These are phyloP conservation scores for Naematelia encephala DNA, from an alignment of 768 basidiomycete species.

Conservation along the genomic window DNA sequence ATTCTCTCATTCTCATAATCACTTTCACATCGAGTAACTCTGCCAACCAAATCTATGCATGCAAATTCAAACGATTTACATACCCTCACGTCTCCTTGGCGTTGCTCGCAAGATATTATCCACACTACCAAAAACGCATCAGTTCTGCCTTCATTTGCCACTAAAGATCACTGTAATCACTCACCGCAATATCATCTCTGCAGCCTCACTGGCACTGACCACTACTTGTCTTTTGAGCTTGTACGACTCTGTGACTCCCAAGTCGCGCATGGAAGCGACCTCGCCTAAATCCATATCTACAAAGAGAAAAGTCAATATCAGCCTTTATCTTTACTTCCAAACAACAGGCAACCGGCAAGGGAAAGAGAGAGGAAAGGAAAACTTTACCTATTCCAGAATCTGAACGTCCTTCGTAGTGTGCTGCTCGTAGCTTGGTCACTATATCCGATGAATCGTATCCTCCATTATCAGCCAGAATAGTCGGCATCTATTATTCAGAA, in stretches of 20 bases:
- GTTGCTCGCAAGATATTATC: conserved; percentile 86
- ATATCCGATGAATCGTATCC: conserved; percentile 97
- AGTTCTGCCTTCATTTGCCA: conserved; percentile 3
- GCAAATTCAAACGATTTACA: conserved; percentile 16
- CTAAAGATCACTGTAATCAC: conserved; percentile 21
- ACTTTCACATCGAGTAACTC: neutral
- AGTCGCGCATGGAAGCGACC: conserved; percentile 79
- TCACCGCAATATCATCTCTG: conserved; percentile 95
- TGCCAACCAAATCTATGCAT: neutral
- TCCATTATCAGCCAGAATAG: conserved; percentile 93
- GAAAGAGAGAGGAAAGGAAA: neutral
- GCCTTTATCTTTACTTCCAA: conserved; percentile 2
- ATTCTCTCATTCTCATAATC: no score
- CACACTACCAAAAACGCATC: conserved; percentile 60
- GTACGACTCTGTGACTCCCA: conserved; percentile 94
- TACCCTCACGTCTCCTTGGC: conserved; percentile 72
- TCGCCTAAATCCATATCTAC: conserved; percentile 85
- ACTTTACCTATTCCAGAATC: conserved; percentile 83
- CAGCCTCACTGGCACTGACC: conserved; percentile 87
- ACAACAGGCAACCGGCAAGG: neutral
- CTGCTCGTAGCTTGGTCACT: conserved; percentile 80
- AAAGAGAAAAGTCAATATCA: neutral
- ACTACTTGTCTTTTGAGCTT: conserved; percentile 96
- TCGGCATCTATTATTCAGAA: conserved; percentile 65
- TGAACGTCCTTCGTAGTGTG: conserved; percentile 81